Evolutionary conservation across 2,329 filamentous ascomycete genomes (phyloP).

Genomic region (Zasmidium angulare): DNA sequence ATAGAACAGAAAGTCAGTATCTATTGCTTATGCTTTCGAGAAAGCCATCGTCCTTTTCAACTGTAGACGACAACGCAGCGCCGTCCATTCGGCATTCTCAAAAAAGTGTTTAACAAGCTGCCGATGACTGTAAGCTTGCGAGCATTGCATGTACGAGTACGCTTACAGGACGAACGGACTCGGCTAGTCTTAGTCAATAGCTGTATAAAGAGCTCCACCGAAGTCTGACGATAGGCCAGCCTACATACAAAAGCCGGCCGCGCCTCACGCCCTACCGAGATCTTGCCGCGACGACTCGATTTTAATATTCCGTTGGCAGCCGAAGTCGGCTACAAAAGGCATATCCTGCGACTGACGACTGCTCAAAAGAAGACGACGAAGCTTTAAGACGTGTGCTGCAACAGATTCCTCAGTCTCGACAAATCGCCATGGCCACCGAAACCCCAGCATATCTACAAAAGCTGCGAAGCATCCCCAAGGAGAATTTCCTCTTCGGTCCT

Average conservation of each 20-base stretch:
- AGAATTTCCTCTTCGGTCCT: conserved; percentile 63
- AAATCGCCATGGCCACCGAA: not conserved
- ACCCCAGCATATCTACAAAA: conserved; percentile 23
- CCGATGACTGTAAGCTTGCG: too few relatives aligned
- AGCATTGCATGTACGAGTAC: too few relatives aligned
- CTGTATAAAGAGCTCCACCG: not conserved
- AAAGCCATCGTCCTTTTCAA: not conserved
- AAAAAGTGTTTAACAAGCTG: too few relatives aligned
- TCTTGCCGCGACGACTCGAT: not conserved
- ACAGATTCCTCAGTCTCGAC: too few relatives aligned
- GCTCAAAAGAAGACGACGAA: not conserved
- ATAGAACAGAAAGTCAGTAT: not conserved
- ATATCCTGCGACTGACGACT: not conserved
- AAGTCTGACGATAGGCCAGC: not conserved
- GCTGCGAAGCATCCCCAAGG: conserved; percentile 54
- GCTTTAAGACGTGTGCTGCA: not conserved
- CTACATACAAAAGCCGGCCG: not conserved
- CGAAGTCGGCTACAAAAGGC: not conserved
- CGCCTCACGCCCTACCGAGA: not conserved
- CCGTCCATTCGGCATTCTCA: not conserved
- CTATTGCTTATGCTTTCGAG: too few relatives aligned
- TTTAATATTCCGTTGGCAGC: not conserved
- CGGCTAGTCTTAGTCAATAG: not conserved
- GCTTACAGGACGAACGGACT: not conserved
- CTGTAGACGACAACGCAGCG: not conserved